Percentiles rank a stretch among this genome's conserved stretches.
Conservation (phyloP, 2,329 filamentous ascomycete genomes). For the Pseudogymnoascus sp. region DNA sequence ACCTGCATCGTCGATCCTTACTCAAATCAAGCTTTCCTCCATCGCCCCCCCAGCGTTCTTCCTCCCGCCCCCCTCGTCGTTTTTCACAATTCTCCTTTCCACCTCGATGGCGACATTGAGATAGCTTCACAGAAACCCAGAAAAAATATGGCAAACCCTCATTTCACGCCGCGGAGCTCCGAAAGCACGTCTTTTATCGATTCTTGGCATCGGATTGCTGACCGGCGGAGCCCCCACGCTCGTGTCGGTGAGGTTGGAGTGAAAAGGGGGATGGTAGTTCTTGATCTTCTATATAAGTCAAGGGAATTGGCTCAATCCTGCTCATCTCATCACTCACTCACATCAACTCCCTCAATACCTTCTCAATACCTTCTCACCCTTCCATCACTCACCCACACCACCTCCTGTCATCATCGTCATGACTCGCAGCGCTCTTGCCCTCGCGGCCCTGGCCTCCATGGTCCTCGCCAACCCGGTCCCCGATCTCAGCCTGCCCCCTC, state of each 20-base stretch:
- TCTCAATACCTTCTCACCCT: conserved; percentile 1
- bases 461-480: conserved; percentile 13
- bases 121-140: neutral
- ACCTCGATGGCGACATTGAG: neutral
- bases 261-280: neutral
- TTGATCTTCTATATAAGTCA: conserved; percentile 3
- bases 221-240: neutral
- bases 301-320: neutral
- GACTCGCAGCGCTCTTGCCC: neutral
- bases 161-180: neutral
- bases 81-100: neutral
- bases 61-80: neutral
- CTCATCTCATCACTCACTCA: conserved; percentile 4
- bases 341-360: conserved; percentile 5
- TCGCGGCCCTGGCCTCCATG: conserved; percentile 7
- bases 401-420: neutral
- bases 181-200: conserved; percentile 1
- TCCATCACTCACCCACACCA: neutral
- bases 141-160: neutral
- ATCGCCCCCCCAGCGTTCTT: neutral
- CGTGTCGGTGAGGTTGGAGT: neutral
- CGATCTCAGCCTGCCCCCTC: conserved; percentile 39
- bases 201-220: neutral
- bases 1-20: conserved; percentile 2
- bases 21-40: neutral